phyloP scores from a whole-genome alignment of 139 green algal species.

The Chlamydomonas sp. region DNA sequence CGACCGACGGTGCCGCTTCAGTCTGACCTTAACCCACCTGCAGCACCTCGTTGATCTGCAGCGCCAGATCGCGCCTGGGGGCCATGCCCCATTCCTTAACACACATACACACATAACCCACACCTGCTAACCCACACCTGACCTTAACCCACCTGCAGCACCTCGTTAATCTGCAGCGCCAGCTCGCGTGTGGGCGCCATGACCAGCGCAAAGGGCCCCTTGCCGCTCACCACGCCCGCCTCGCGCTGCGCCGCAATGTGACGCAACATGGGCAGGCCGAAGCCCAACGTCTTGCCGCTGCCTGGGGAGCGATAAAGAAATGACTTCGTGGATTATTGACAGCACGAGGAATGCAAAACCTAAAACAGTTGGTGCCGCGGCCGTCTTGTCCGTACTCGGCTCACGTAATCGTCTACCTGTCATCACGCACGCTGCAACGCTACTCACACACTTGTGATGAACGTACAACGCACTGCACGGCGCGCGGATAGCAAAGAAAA shows the following conservation, averaged over 20 bases:
- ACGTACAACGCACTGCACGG: no score
- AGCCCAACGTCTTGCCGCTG: conserved; percentile 78
- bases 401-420: no score
- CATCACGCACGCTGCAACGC: no score
- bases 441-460: no score
- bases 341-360: neutral
- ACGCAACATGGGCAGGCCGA: conserved; percentile 84
- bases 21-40: conserved; percentile 25
- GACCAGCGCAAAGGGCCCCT: conserved; percentile 76
- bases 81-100: neutral
- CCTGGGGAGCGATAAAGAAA: conserved; percentile 11
- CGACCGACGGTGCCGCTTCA: no score
- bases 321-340: neutral
- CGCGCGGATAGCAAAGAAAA: no score
- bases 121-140: neutral
- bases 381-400: no score
- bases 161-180: conserved; percentile 82
- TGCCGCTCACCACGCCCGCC: conserved; percentile 52
- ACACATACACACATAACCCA: neutral
- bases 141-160: conserved; percentile 43
- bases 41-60: conserved; percentile 75
- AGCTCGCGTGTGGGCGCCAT: conserved; percentile 95
- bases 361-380: no score
- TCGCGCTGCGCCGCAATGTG: conserved; percentile 80
- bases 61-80: conserved; percentile 74